These are phyloP conservation scores for Curvularia verruculosa DNA, from an alignment of 2,329 filamentous ascomycete genomes.

Conservation along the genomic window DNA sequence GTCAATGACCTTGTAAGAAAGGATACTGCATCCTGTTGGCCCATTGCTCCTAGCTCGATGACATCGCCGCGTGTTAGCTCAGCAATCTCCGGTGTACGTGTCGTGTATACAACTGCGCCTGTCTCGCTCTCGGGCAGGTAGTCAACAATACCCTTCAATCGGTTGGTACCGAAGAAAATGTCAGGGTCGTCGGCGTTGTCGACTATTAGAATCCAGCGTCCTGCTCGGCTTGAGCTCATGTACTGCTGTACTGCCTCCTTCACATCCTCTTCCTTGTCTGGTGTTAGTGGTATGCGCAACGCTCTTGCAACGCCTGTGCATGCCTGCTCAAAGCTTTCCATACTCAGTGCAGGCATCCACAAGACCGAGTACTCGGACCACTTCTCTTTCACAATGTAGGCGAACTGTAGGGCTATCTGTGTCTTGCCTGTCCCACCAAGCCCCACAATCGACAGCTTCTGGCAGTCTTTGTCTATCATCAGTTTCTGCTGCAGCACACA, in stretches of 20 bases:
- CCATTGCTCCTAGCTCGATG: conserved; percentile 6
- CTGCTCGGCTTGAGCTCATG: conserved; percentile 23
- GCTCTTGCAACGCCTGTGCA: too few species aligned
- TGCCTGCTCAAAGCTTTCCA: too few species aligned
- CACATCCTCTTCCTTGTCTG: conserved; percentile 18
- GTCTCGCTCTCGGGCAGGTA: conserved; percentile 19
- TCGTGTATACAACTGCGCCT: conserved; percentile 17
- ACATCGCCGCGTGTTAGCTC: conserved; percentile 18
- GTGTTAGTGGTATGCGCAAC: neutral
- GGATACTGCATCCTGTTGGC: conserved; percentile 7
- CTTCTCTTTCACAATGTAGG: too few species aligned
- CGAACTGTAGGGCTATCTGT: too few species aligned
- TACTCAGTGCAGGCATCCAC: too few species aligned
- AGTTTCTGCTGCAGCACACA: too few species aligned
- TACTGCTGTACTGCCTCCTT: conserved; percentile 31
- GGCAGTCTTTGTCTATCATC: too few species aligned
- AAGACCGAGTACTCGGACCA: too few species aligned
- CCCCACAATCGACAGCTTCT: too few species aligned
- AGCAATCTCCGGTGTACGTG: conserved; percentile 15
- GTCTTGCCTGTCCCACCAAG: too few species aligned
- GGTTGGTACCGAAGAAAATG: conserved; percentile 13
- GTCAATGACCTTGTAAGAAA: conserved; percentile 9
- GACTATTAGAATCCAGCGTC: conserved; percentile 21
- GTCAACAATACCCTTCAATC: conserved; percentile 15
- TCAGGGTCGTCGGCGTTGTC: conserved; percentile 17